Base-by-base conservation (phyloP, 495 filamentous ascomycete species). In the Mytilinidion resinicola region DNA sequence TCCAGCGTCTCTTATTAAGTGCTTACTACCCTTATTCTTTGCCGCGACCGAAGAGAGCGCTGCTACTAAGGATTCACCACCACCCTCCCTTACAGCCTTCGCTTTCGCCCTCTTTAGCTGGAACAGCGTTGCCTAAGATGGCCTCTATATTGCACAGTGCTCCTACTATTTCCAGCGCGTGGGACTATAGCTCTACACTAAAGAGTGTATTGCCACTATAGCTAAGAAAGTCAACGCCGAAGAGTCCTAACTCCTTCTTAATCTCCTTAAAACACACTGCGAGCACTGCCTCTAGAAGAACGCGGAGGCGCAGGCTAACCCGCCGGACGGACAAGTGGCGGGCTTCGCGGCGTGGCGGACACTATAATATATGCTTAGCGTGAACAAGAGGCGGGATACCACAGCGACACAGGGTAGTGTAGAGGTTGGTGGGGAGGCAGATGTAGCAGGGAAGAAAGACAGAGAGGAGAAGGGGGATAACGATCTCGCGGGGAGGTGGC, bases 161-260 rank as follows among this genome's bases (percentile, higher is more conserved):
- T 75, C 81, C 47, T 86, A 86, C 39, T 98, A 95, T 67, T 90
- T 96, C 65, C 83, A 91, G 58, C 83, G 90, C 6, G 77, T 97
- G 0, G 93, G 95, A 0, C 79, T 98, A 8, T 98, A 95, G 93
- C 85, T 98, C 73, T 98, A 95, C 74, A 51, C 39, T 9, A 56
- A 57, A 3, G n/a, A 30, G 34, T 42, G 42, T 4, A 53, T 63
- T 59, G 53, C 53, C 57, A 46, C 67, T 66, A 48, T 64, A 60
- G n/a, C 65, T 72, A 68, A n/a, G 65, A 70, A 10, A 72, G 61
- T 61, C 21, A 39, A 57, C 8, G 68, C 73, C 19, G 77, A 79
- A 51, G 62, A 78, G 47, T 55, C 59, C 42, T n/a, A 52, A 6
- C 49, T 69, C 0, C 55, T 47, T 4, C 58, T 74, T 46, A 63